Base-by-base conservation (phyloP, 164 flowering plant species). In the Taxillus chinensis region DNA sequence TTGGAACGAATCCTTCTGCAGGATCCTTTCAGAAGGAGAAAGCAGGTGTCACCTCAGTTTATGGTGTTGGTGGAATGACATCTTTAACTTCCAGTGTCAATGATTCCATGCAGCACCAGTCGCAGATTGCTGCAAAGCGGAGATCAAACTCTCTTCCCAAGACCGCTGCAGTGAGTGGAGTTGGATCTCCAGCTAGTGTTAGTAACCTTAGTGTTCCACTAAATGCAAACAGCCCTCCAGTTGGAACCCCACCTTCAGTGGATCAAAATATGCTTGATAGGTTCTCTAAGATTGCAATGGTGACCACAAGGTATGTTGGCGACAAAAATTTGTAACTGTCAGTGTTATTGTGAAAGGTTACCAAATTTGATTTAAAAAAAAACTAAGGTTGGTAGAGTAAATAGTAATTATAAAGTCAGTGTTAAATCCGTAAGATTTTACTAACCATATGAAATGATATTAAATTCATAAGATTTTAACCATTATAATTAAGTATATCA, bases 101-200 rank as follows among this genome's bases (percentile, higher is more conserved):
- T 80, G 97, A 93, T 65, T 74, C 96, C 63, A 64, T 83, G 74
- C 97, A 85, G 65, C 83, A 80, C 39, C 92, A 82, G 65, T 78
- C 79, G 15, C 81, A 85, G 49, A 57, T 66, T 64, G 75, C 77
- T 60, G 80, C 74, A 14, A 93, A 87, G 67, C 76, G 96, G 53
- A 87, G 82, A 72, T 77, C 91, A 39, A 86, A 83, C 69, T 89
- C 97, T 60, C 75, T 89, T 51, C 81, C 99, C 5, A 90, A 77
- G 77, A 75, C 82, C 68, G 85, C 81, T 59, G 80, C 77, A 53
- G 77, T 84, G 58, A 86, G 79, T 73, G 90, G 79, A 39, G 93
- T 89, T 70, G 91, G 81, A 5, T 91, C 99, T 68, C 96, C 99
- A 62, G 83, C 83, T 51, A 90, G 96, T 77, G 90, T 86, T 50